These are phyloP conservation scores for maize (Zea mays) DNA, from an alignment of 176 grass and related monocot genomes.

Conservation along the genomic window DNA sequence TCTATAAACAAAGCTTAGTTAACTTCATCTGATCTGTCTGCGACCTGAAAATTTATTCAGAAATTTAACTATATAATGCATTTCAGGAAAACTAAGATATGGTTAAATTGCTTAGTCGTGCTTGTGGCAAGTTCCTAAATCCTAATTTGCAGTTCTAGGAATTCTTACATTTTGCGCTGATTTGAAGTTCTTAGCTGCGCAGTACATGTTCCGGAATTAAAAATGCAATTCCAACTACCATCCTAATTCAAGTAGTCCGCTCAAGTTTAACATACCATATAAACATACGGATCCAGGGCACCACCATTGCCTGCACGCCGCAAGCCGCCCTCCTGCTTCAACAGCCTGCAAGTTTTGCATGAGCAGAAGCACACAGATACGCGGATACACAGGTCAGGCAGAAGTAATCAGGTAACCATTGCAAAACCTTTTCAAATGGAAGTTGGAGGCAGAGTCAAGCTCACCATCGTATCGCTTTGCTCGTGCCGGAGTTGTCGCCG, in stretches of 20 bases:
- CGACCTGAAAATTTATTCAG: constrained; percentile 38
- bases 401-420: not conserved
- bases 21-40: constrained; percentile 31
- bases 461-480: constrained; percentile 56
- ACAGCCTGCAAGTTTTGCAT: constrained; percentile 34
- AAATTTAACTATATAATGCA: not conserved
- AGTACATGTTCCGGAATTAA: not conserved
- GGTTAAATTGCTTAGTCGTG: not conserved
- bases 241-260: not conserved
- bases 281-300: constrained; percentile 41
- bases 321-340: constrained; percentile 44
- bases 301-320: constrained; percentile 37
- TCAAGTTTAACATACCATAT: constrained; percentile 45
- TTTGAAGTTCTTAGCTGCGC: not conserved
- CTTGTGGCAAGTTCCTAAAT: not conserved
- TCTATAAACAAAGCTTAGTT: constrained; percentile 38
- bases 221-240: not conserved
- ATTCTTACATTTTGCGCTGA: not conserved
- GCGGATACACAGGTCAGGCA: not conserved
- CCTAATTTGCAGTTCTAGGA: not conserved
- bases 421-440: not conserved
- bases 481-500: constrained; percentile 42
- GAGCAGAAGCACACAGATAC: not conserved
- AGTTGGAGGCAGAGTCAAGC: not conserved
- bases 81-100: not conserved